Evolutionary conservation across 805 yeast genomes (phyloP).

Genomic region (Monosporozyma siamensis): DNA sequence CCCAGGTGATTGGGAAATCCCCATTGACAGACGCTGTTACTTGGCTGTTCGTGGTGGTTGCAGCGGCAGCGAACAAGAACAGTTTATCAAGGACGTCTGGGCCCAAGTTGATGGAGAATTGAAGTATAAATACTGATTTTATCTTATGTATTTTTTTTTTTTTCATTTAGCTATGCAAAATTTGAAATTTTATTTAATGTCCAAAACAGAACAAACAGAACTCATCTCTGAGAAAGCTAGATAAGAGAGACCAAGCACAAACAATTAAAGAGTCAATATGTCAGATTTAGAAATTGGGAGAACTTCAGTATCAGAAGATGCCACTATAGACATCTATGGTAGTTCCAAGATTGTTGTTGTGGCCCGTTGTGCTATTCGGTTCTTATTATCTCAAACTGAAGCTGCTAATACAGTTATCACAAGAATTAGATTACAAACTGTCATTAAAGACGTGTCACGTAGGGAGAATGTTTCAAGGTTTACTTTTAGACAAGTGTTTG

Average conservation of each 20-base stretch:
- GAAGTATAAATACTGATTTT: constrained; percentile 24
- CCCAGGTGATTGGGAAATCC: constrained; percentile 39
- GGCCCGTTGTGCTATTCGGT: constrained; percentile 18
- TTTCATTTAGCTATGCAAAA: background rate
- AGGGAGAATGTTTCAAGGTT: constrained; percentile 14
- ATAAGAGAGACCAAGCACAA: background rate
- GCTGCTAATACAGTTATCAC: constrained; percentile 20
- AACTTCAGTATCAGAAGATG: background rate
- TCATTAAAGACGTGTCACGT: constrained; percentile 12
- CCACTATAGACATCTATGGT: background rate
- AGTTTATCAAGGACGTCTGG: constrained; percentile 44
- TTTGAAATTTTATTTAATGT: too few species aligned
- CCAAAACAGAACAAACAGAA: too few species aligned
- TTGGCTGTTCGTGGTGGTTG: constrained; percentile 49
- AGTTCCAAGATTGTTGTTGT: constrained; percentile 9
- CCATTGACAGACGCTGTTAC: constrained; percentile 44
- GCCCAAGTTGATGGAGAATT: constrained; percentile 38
- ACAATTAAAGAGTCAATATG: background rate
- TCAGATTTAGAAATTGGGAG: background rate
- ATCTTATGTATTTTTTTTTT: background rate
- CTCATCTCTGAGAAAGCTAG: too few species aligned
- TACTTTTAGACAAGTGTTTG: constrained; percentile 11
- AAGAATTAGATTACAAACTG: constrained; percentile 14
- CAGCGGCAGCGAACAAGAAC: constrained; percentile 32
- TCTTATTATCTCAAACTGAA: constrained; percentile 17